Base-by-base conservation (phyloP, 371 early-diverging fungal species). In the Chytridiales sp. region DNA sequence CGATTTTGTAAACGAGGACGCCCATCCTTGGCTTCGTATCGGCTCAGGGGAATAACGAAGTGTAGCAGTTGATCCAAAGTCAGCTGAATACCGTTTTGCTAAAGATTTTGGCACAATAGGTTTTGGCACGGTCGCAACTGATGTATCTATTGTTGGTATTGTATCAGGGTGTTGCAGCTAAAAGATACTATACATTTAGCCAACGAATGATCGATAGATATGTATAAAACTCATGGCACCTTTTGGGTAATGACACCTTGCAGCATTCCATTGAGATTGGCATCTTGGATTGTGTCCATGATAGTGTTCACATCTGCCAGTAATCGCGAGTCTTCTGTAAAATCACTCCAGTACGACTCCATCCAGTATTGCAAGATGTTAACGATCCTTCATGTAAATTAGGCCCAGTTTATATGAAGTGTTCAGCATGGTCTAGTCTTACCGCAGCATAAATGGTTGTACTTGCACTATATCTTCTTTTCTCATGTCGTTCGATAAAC, bases 331-430 rank as follows among this genome's bases (percentile, higher is more conserved):
- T 74, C 67, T 5, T 67, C 70, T 34, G 65, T 66, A 56, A 82
- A 82, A 51, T 82, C 82, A n/a, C 36, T 40, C 80, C 80, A 82
- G 62, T 76, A 77, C 30, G 74, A 62, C 48, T 82, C 79, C 5
- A 80, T 58, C 83, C 83, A 82, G 44, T 64, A 70, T 52, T 76
- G 76, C 1, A 79, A 30, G 26, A 66, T 61, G 53, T 80, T 75
- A 2, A 73, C 61, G 44, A 72, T 62, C 51, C 76, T 78, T n/a
- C 1, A 39, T 9, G n/a, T 27, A 19, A 19, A 26, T 30, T 13
- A 29, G 26, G 21, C 15, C 9, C 15, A 38, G 40, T 41, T n/a
- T 36, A 34, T 21, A 24, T 17, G 30, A 22, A 35, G 31, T 40
- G 9, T 9, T 46, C 21, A 43, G 19, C 13, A 54, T 43, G 34